Conservation (phyloP, 495 filamentous ascomycete genomes). For the Lepidopterella palustris region DNA sequence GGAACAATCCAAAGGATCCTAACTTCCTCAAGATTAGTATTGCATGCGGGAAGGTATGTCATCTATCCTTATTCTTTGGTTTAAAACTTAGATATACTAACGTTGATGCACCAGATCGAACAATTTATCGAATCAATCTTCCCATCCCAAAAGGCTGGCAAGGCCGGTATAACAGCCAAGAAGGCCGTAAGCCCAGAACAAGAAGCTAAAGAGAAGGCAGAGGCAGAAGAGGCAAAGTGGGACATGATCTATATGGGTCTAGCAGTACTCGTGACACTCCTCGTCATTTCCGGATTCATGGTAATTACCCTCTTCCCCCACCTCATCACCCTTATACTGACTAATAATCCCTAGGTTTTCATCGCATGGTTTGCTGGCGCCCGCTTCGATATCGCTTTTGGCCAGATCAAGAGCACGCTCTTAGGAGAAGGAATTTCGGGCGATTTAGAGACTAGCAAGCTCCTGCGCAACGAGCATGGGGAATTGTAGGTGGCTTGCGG, state of each 20-base stretch:
- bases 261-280: constrained; percentile 53
- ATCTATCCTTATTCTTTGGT: not conserved
- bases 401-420: constrained; percentile 22
- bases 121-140: constrained; percentile 96
- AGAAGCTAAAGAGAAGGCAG: constrained; percentile 44
- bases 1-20: constrained; percentile 90
- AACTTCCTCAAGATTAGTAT: constrained; percentile 91
- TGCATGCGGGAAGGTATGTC: constrained; percentile 74
- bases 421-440: not conserved
- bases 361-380: constrained; percentile 62
- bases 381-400: constrained; percentile 46
- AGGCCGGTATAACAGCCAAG: constrained; percentile 35
- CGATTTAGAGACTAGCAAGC: constrained; percentile 7
- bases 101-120: constrained; percentile 63
- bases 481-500: constrained; percentile 22
- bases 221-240: constrained; percentile 46
- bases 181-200: constrained; percentile 43
- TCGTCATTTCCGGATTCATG: constrained; percentile 60
- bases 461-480: constrained; percentile 9
- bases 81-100: constrained; percentile 7
- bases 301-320: constrained; percentile 40
- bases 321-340: constrained; percentile 1
- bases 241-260: constrained; percentile 58
- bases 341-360: constrained; percentile 47
- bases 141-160: constrained; percentile 62